phyloP scores from a whole-genome alignment of 2,329 filamentous ascomycete species.

The Penicillium janthinellum region DNA sequence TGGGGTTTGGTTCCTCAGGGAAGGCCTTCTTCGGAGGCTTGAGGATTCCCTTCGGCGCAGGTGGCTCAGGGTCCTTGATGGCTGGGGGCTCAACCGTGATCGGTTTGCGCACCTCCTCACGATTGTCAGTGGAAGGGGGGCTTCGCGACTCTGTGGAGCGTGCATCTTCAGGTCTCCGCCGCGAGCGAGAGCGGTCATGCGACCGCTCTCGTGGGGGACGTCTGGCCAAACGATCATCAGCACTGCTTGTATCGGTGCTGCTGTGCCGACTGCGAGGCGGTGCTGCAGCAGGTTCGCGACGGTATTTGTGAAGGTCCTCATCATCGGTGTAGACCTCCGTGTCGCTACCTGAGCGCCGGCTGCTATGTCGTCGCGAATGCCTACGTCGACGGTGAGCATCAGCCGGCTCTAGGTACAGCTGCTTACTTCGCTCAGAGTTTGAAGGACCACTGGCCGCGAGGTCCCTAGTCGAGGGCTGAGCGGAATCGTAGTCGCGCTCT shows the following conservation, averaged over 20 bases:
- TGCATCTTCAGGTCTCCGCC: conserved; percentile 23
- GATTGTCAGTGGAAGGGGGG: conserved; percentile 21
- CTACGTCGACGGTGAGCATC: conserved; percentile 21
- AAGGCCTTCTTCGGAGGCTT: conserved; percentile 81
- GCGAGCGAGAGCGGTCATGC: conserved; percentile 29
- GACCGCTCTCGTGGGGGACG: conserved; percentile 26
- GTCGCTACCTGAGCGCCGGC: conserved; percentile 28
- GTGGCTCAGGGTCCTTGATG: conserved; percentile 64
- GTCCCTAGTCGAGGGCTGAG: conserved; percentile 19
- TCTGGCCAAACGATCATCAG: conserved; percentile 18
- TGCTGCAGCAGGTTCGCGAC: conserved; percentile 30
- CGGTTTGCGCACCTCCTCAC: conserved; percentile 29
- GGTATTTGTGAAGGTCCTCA: conserved; percentile 36
- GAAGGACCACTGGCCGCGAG: conserved; percentile 5
- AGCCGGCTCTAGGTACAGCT: conserved; percentile 20
- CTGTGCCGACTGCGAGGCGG: conserved; percentile 25
- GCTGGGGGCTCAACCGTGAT: conserved; percentile 30
- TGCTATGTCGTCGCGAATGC: conserved; percentile 29
- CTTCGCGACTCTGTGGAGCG: conserved; percentile 20
- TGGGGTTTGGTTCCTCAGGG: conserved; percentile 79
- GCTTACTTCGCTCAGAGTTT: conserved; percentile 16
- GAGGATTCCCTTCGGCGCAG: conserved; percentile 76
- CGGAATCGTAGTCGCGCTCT: conserved; percentile 20
- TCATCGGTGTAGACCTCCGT: conserved; percentile 36
- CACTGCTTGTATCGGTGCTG: conserved; percentile 32